These are phyloP conservation scores for Microsporum audouinii DNA, from an alignment of 2,329 filamentous ascomycete genomes.

Conservation along the genomic window DNA sequence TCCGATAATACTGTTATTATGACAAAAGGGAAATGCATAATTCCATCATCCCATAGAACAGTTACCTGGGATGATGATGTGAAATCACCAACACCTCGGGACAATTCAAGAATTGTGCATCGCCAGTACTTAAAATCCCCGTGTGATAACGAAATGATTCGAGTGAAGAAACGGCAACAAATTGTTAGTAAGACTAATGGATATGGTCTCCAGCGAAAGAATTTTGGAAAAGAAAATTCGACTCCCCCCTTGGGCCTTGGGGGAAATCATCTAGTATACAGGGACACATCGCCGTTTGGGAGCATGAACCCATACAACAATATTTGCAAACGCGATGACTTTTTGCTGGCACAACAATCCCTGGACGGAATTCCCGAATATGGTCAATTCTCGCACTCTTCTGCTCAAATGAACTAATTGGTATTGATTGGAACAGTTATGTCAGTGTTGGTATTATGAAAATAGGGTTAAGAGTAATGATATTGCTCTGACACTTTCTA, in stretches of 20 bases:
- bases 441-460: neutral
- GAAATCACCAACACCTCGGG: neutral
- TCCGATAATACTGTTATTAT: slow-evolving; percentile 17
- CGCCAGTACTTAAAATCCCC: neutral
- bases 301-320: slow-evolving; percentile 8
- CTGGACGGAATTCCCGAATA: neutral
- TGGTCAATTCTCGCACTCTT: neutral
- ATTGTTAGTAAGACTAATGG: neutral
- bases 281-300: neutral
- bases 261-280: neutral
- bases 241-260: neutral
- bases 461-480: neutral
- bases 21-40: slow-evolving; percentile 17
- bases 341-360: neutral
- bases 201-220: neutral
- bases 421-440: neutral
- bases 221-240: neutral
- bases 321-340: neutral
- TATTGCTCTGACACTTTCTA: neutral
- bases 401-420: neutral
- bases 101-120: neutral
- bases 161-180: neutral
- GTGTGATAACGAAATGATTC: neutral
- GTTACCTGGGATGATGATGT: neutral
- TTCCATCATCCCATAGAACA: slow-evolving; percentile 10